These are phyloP conservation scores for Sideroxylon spinosum DNA, from an alignment of 179 eudicot genomes.

Conservation along the genomic window DNA sequence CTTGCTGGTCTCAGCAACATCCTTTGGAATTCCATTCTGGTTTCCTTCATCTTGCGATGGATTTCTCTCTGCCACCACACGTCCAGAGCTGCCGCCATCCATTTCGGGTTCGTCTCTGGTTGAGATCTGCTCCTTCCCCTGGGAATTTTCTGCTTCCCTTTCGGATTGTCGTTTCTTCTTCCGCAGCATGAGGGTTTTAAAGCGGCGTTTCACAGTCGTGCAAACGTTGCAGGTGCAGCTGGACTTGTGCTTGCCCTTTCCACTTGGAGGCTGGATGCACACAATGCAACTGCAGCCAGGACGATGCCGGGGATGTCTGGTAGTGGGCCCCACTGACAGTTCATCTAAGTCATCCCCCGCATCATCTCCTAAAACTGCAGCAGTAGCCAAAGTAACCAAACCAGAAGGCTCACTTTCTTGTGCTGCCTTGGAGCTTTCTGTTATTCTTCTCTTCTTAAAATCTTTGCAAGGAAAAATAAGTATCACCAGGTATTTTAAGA, in stretches of 20 bases:
- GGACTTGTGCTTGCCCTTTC: constrained; percentile 84
- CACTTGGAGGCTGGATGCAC: constrained; percentile 98
- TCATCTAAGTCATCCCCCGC: constrained; percentile 36
- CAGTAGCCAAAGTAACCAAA: constrained; percentile 78
- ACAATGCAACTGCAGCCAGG: constrained; percentile 95
- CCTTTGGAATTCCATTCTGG: constrained; percentile 19
- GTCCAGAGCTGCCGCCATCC: constrained; percentile 17
- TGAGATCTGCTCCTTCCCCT: constrained; percentile 31
- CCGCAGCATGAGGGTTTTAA: constrained; percentile 81
- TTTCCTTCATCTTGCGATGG: constrained; percentile 23
- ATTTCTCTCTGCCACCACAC: constrained; percentile 12
- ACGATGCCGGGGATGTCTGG: constrained; percentile 95
- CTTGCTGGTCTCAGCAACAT: constrained; percentile 38
- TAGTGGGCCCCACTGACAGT: constrained; percentile 62
- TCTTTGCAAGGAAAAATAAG: constrained; percentile 28
- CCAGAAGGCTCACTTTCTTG: constrained; percentile 63
- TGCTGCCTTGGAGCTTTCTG: constrained; percentile 31
- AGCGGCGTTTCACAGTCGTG: constrained; percentile 82
- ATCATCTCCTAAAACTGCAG: constrained; percentile 64
- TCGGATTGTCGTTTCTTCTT: constrained; percentile 64
- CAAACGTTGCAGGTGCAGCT: constrained; percentile 82
- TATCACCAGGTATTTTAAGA: too few relatives aligned
- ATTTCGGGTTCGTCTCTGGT: constrained; percentile 18
- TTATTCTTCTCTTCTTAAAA: constrained; percentile 46
- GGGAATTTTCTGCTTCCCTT: constrained; percentile 50